phyloP scores from a whole-genome alignment of 2,329 filamentous ascomycete genomes.

The Aspergillus floridensis region DNA sequence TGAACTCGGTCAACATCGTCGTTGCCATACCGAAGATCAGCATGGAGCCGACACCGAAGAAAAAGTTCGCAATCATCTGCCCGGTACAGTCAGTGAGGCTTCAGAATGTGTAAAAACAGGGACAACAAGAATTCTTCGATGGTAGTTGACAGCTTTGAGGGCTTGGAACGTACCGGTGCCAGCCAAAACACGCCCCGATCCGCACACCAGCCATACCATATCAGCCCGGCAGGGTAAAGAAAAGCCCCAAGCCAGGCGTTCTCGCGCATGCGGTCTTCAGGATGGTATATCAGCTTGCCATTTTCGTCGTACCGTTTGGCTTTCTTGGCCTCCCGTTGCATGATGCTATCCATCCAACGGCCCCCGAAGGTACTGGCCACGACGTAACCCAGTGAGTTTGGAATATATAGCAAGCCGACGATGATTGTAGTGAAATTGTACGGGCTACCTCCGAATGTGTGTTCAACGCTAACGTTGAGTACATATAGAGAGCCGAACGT shows the following conservation, averaged over 20 bases:
- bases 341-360: conserved; percentile 76
- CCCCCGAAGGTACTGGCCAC: conserved; percentile 67
- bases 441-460: conserved; percentile 63
- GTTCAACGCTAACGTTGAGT: conserved; percentile 73
- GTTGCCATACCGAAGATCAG: conserved; percentile 71
- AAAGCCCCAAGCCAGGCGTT: conserved; percentile 75
- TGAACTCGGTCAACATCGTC: conserved; percentile 83
- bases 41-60: conserved; percentile 77
- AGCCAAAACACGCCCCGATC: conserved; percentile 63
- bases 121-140: neutral
- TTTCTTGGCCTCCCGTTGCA: conserved; percentile 70
- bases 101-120: neutral
- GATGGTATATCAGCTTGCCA: conserved; percentile 65
- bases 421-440: conserved; percentile 69
- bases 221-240: conserved; percentile 66
- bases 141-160: neutral
- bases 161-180: conserved; percentile 46
- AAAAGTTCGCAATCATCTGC: conserved; percentile 62
- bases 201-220: conserved; percentile 76
- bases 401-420: conserved; percentile 74
- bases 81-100: neutral
- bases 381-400: conserved; percentile 71
- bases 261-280: conserved; percentile 79
- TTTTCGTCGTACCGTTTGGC: conserved; percentile 66
- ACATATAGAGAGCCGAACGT: conserved; percentile 74